Evolutionary conservation across 2,329 filamentous ascomycete genomes (phyloP).

Genomic region (Ophiosphaerella herpotricha): DNA sequence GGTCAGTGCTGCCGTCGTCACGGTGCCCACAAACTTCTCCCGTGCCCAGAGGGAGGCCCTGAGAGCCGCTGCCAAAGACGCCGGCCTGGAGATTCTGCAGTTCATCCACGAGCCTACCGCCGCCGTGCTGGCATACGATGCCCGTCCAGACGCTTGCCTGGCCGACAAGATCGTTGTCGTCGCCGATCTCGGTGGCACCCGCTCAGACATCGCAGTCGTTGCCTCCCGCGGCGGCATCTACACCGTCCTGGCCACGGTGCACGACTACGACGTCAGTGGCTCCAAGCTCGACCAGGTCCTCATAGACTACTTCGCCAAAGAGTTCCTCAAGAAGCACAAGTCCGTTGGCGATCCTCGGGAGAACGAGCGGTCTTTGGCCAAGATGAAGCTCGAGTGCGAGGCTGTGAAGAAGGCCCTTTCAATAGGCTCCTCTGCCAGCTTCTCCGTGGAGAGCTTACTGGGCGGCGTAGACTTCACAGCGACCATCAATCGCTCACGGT

Average conservation of each 20-base stretch:
- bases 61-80: conserved; percentile 74
- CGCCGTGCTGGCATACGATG: conserved; percentile 88
- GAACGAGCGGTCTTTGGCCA: conserved; percentile 81
- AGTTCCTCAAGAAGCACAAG: conserved; percentile 97
- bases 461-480: conserved; percentile 89
- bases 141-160: conserved; percentile 72
- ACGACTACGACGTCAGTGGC: conserved; percentile 94
- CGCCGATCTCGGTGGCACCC: conserved; percentile 88
- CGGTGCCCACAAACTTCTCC: conserved; percentile 89
- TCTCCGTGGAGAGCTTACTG: conserved; percentile 89
- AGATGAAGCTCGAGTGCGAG: conserved; percentile 90
- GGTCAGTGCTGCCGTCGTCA: conserved; percentile 93
- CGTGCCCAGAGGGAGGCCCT: conserved; percentile 86
- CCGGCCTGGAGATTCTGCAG: conserved; percentile 87
- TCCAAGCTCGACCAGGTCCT: conserved; percentile 85
- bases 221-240: conserved; percentile 95
- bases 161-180: conserved; percentile 91
- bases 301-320: conserved; percentile 96
- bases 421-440: conserved; percentile 83
- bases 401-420: conserved; percentile 89
- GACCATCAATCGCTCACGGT: conserved; percentile 90
- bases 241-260: conserved; percentile 87
- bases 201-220: conserved; percentile 88
- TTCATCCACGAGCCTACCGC: conserved; percentile 90
- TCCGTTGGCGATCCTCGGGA: conserved; percentile 73